Base-by-base conservation (phyloP, 768 basidiomycete genomes). In the Lactarius pseudohatsudake region DNA sequence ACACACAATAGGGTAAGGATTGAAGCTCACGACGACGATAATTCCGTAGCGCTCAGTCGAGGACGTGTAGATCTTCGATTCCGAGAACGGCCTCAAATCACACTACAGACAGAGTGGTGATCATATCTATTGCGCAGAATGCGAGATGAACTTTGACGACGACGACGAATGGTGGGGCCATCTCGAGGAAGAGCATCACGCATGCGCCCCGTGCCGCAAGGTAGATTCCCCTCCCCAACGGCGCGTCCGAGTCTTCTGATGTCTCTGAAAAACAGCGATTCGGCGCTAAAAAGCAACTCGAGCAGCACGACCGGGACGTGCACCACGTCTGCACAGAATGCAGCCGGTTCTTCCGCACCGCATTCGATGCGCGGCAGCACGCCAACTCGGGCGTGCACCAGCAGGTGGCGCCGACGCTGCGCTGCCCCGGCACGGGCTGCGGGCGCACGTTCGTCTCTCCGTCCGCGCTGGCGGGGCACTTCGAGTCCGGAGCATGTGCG, bases 381-480 rank as follows among this genome's bases (percentile, higher is more conserved):
- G 72, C 83, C 66, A 81, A 81, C 13, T 88, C 88, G 0, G 77
- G 81, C 45, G 60, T 74, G 18, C 88, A 89, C 72, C 73, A 74
- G 11, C 74, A 74, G 11, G 47, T 1, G 8, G 73, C 79, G 6
- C 78, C 74, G 61, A 72, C 73, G 65, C 68, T 73, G 78, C 56
- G 75, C 68, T 75, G 81, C 72, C 74, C 76, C 1, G 76, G 79
- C 63, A 62, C 11, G 7, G 78, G 79, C 40, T 90, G 89, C 71
- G 74, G 64, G 0, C 65, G 70, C 16, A 68, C 62, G 2, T 90
- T 89, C 75, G 74, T 85, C 59, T 83, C 81, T 28, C 76, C 70
- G 40, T 80, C 87, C 15, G 83, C 85, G 15, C 77, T 90, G 55
- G 72, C 85, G 47, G 79, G 82, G 34, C 89, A 90, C 74, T 79